Base-by-base conservation (phyloP, 768 basidiomycete genomes). In the Amanita polypyramis region DNA sequence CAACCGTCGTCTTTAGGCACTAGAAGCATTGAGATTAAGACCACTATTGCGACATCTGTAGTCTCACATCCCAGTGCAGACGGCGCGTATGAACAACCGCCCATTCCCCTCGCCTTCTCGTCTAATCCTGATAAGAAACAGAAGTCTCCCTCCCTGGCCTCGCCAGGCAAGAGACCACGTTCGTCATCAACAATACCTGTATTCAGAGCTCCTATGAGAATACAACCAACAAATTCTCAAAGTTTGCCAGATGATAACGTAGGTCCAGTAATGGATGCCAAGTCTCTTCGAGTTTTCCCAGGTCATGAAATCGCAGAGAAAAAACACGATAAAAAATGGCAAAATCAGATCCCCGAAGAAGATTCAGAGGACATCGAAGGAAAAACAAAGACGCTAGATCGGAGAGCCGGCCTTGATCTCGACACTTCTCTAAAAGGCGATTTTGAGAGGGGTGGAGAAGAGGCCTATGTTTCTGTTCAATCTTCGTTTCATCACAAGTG, bases 1-100 rank as follows among this genome's bases (percentile, higher is more conserved):
- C 51, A 42, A 20, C 45, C 40, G 44, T 35, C 27, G 38, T 43
- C 47, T 49, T 46, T 20, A 30, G 47, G 27, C 29, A 25, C 43
- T 35, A 36, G 32, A 46, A 40, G 23, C 17, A 44, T 48, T 29
- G 50, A 45, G 37, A 47, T 19, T 2, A 40, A 11, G 39, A 14
- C n/a, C 27, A 42, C 15, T 23, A 27, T 25, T 27, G n/a, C 23
- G n/a, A 27, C 6, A 8, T 25, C 25, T 27, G 3, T 8, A n/a
- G n/a, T 25, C 9, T 42, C 8, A 14, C 23, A 23, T 7, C 15
- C n/a, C 25, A 17, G n/a, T 9, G 21, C 37, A n/a, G 15, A 10
- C 27, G 25, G 27, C 40, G 10, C 7, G 10, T 10, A 40, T 4
- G 20, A 15, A 1, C 17, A 20, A 27, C 25, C 1, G 3, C 40